Conservation (phyloP, 139 green algal genomes). For the Chlorella sp. region DNA sequence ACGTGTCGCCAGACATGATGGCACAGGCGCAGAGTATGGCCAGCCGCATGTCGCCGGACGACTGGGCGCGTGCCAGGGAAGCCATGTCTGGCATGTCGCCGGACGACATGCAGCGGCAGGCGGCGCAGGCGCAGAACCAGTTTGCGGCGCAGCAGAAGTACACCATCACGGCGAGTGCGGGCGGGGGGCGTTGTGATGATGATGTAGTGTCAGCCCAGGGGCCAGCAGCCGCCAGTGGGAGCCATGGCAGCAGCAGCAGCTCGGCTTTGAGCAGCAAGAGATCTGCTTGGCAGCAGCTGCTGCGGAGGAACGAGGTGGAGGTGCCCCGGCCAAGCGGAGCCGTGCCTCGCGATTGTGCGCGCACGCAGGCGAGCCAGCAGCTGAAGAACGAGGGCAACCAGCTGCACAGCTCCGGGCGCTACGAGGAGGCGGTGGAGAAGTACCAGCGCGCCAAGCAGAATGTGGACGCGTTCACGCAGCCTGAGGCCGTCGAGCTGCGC, state of each 20-base stretch:
- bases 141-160: constrained; percentile 34
- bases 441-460: constrained; percentile 48
- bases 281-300: no score
- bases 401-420: constrained; percentile 28
- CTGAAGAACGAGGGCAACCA: constrained; percentile 52
- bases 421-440: constrained; percentile 41
- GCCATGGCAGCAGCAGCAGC: not conserved
- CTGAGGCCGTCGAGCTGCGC: constrained; percentile 23
- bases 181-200: not conserved
- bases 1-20: constrained; percentile 26
- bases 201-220: not conserved
- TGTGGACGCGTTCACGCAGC: constrained; percentile 16
- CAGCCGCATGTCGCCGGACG: constrained; percentile 14
- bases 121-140: constrained; percentile 19
- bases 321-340: no score
- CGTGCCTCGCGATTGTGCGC: not conserved
- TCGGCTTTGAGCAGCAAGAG: not conserved
- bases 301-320: no score
- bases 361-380: constrained; percentile 32
- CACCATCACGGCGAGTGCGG: constrained; percentile 21
- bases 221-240: not conserved
- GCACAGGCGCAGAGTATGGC: constrained; percentile 11
- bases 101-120: constrained; percentile 25
- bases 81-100: constrained; percentile 36
- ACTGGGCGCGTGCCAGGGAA: constrained; percentile 31